These are phyloP conservation scores for Suhomyces wounanorum DNA, from an alignment of 1,139 yeast genomes.

Conservation along the genomic window DNA sequence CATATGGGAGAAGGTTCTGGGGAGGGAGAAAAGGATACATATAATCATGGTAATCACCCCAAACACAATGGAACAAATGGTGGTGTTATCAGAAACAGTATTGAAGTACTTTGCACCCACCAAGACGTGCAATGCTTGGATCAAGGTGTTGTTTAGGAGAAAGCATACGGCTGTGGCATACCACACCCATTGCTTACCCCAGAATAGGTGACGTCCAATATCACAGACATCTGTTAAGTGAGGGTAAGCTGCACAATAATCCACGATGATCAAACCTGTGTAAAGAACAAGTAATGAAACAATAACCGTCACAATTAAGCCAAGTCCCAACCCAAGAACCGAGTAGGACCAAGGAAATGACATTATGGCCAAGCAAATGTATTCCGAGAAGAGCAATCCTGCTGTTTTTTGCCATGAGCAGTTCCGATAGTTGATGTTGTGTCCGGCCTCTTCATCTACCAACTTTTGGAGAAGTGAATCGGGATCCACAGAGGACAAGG, in stretches of 20 bases:
- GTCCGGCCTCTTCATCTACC: slow-evolving; percentile 25
- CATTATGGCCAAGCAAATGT: slow-evolving; percentile 63
- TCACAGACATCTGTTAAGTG: slow-evolving; percentile 56
- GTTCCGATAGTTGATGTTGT: slow-evolving; percentile 48
- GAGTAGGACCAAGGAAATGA: slow-evolving; percentile 68
- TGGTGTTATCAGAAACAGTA: slow-evolving; percentile 50
- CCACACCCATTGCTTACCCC: slow-evolving; percentile 56
- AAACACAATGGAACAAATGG: slow-evolving; percentile 55
- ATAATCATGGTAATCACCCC: slow-evolving; percentile 48
- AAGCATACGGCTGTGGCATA: slow-evolving; percentile 58
- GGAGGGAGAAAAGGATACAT: slow-evolving; percentile 53
- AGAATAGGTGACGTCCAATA: slow-evolving; percentile 58
- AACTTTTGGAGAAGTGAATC: slow-evolving; percentile 13
- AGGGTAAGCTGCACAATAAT: slow-evolving; percentile 57
- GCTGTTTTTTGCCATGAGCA: slow-evolving; percentile 63
- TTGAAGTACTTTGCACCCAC: slow-evolving; percentile 62
- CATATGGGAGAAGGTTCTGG: slow-evolving; percentile 57
- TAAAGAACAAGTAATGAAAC: slow-evolving; percentile 54
- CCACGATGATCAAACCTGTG: slow-evolving; percentile 56
- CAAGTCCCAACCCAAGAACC: slow-evolving; percentile 59
- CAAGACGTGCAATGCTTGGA: slow-evolving; percentile 60
- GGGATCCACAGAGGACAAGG: slow-evolving; percentile 9
- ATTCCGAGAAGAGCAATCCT: slow-evolving; percentile 59
- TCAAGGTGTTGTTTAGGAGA: slow-evolving; percentile 54
- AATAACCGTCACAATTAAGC: slow-evolving; percentile 53